Percentiles rank a stretch among this genome's conserved stretches.
phyloP scores from a whole-genome alignment of 2,329 filamentous ascomycete genomes.

The Microcera coccophila region DNA sequence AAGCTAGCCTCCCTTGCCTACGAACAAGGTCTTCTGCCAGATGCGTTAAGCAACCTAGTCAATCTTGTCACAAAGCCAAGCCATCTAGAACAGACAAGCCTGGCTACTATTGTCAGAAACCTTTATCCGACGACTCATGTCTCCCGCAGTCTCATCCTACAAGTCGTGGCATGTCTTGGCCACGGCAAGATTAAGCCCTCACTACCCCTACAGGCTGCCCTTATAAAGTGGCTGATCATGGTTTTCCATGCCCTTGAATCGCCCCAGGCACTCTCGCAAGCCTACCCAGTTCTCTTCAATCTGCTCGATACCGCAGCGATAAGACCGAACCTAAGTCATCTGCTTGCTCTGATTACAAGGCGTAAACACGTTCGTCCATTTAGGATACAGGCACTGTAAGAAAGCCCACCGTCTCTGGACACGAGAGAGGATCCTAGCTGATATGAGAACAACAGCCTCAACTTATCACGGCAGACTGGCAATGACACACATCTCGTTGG shows the following conservation, averaged over 20 bases:
- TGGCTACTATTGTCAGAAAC: conserved; percentile 65
- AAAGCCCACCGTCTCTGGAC: conserved; percentile 3
- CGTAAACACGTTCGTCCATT: conserved; percentile 81
- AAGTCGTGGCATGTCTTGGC: conserved; percentile 69
- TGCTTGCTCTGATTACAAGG: conserved; percentile 73
- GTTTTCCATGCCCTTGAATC: conserved; percentile 68
- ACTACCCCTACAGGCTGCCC: conserved; percentile 62
- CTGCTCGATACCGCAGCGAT: conserved; percentile 76
- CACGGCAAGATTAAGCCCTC: conserved; percentile 73
- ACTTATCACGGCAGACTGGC: conserved; percentile 56
- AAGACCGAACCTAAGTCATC: conserved; percentile 64
- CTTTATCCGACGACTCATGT: conserved; percentile 70
- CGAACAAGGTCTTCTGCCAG: conserved; percentile 61
- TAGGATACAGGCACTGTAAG: conserved; percentile 71
- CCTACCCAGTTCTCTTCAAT: conserved; percentile 76
- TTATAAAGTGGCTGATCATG: conserved; percentile 76
- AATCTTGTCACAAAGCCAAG: conserved; percentile 63
- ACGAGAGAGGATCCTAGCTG: background rate
- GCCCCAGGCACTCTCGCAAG: conserved; percentile 58
- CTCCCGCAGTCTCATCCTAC: conserved; percentile 56
- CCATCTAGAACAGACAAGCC: conserved; percentile 71
- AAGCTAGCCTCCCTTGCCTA: conserved; percentile 60
- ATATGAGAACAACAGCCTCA: too few species aligned
- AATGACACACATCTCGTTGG: conserved; percentile 72
- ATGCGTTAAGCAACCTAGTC: conserved; percentile 59